phyloP scores from a whole-genome alignment of 805 yeast genomes.

The Candida xiaguanensis region DNA sequence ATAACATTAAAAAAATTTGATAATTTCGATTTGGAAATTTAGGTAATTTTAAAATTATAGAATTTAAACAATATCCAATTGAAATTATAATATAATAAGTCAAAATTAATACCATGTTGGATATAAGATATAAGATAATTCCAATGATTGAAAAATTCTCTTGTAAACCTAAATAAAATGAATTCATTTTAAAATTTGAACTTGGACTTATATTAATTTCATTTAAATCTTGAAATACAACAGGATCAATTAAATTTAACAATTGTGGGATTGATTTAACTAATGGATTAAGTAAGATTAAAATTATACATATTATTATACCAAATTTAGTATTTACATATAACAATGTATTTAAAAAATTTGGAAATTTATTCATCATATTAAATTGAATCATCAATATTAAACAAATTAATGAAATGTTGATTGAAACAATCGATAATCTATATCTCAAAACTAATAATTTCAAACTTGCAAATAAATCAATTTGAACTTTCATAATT shows the following conservation, averaged over 20 bases:
- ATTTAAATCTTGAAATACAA: constrained; percentile 43
- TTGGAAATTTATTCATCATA: constrained; percentile 34
- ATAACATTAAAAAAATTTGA: constrained; percentile 7
- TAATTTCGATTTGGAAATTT: background rate
- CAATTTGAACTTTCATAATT: constrained; percentile 41
- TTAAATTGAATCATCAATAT: constrained; percentile 54
- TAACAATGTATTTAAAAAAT: constrained; percentile 36
- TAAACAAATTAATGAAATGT: constrained; percentile 54
- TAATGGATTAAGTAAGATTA: constrained; percentile 38
- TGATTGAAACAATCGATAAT: constrained; percentile 66
- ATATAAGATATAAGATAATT: constrained; percentile 47
- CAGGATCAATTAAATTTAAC: constrained; percentile 49
- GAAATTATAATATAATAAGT: constrained; percentile 5
- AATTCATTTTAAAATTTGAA: constrained; percentile 40
- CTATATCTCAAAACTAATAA: constrained; percentile 74
- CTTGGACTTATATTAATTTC: constrained; percentile 38
- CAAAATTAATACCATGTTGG: constrained; percentile 17
- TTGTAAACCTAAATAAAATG: constrained; percentile 66
- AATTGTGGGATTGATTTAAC: constrained; percentile 38
- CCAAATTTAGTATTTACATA: constrained; percentile 17
- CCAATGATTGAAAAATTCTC: constrained; percentile 55
- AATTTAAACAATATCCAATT: background rate
- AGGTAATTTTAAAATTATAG: background rate
- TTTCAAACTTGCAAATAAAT: constrained; percentile 58
- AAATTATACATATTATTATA: constrained; percentile 15